Conservation (phyloP, 1,284 basidiomycete species). For the Heterobasidion annosum region DNA sequence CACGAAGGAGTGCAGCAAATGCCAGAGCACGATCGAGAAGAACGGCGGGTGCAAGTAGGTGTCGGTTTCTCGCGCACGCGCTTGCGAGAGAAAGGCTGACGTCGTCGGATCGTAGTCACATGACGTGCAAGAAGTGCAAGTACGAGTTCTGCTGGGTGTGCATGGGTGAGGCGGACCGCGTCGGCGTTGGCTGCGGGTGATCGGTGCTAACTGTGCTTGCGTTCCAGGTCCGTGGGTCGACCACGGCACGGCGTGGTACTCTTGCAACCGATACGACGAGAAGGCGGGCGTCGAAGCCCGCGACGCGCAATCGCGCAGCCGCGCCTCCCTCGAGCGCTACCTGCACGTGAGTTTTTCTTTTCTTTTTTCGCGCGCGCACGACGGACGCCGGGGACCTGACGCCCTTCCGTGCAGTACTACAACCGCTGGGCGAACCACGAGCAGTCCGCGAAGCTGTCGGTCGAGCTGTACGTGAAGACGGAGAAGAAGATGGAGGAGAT, state of each 20-base stretch:
- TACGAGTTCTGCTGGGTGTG: constrained; percentile 83
- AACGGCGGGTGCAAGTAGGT: constrained; percentile 99
- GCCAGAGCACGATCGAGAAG: constrained; percentile 97
- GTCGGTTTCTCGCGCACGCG: constrained; percentile 6
- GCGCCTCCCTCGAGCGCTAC: constrained; percentile 89
- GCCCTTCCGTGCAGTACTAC: constrained; percentile 65
- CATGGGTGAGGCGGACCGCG: constrained; percentile 43
- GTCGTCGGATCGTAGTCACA: constrained; percentile 53
- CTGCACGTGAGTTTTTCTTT: constrained; percentile 68
- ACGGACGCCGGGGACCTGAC: not conserved
- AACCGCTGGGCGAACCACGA: constrained; percentile 99
- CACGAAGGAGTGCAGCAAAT: constrained; percentile 95
- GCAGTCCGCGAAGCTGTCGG: constrained; percentile 91
- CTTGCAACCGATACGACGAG: constrained; percentile 96
- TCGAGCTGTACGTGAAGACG: constrained; percentile 88
- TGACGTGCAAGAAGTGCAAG: constrained; percentile 99
- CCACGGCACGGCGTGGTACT: constrained; percentile 96
- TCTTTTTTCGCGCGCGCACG: not conserved
- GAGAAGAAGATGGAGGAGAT: constrained; percentile 99
- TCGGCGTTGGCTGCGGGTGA: not conserved
- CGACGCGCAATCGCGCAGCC: constrained; percentile 82
- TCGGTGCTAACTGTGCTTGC: constrained; percentile 24
- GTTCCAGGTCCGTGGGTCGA: constrained; percentile 89
- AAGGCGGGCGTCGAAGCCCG: constrained; percentile 84
- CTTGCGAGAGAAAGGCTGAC: constrained; percentile 2